phyloP scores from a whole-genome alignment of 1,139 yeast species.

The Debaryomyces sp. region DNA sequence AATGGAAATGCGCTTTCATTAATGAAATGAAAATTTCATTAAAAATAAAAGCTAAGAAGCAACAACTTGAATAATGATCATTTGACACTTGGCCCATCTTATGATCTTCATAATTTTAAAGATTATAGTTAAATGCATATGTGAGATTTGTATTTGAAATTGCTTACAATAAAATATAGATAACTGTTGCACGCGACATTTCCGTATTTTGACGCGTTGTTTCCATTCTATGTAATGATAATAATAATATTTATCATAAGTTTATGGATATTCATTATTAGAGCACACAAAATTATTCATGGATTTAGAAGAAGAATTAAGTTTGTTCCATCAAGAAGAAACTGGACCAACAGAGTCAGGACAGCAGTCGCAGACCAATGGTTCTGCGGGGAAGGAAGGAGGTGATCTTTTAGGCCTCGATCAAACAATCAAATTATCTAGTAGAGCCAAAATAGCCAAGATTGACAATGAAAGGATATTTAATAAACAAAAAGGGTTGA shows the following conservation, averaged over 20 bases:
- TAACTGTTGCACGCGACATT: background rate
- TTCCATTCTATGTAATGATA: background rate
- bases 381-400: constrained; percentile 1
- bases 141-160: background rate
- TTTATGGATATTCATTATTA: background rate
- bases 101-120: background rate
- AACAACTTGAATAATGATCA: background rate
- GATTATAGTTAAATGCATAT: background rate
- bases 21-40: too few relatives aligned
- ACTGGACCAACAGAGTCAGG: background rate
- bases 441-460: constrained; percentile 38
- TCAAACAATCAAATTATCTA: constrained; percentile 38
- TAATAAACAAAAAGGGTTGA: constrained; percentile 48
- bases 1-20: too few relatives aligned
- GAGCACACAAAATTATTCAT: background rate
- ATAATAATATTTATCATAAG: background rate
- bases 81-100: background rate
- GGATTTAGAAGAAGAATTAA: constrained; percentile 15
- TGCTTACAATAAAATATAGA: background rate
- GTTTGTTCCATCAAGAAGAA: constrained; percentile 8
- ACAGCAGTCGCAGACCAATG: background rate
- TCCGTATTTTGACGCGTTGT: background rate
- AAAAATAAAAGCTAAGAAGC: background rate
- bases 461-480: constrained; percentile 54
- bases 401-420: constrained; percentile 45